Conservation (phyloP, 73 alveolate genomes). For the Tetrahymena elliotti region DNA sequence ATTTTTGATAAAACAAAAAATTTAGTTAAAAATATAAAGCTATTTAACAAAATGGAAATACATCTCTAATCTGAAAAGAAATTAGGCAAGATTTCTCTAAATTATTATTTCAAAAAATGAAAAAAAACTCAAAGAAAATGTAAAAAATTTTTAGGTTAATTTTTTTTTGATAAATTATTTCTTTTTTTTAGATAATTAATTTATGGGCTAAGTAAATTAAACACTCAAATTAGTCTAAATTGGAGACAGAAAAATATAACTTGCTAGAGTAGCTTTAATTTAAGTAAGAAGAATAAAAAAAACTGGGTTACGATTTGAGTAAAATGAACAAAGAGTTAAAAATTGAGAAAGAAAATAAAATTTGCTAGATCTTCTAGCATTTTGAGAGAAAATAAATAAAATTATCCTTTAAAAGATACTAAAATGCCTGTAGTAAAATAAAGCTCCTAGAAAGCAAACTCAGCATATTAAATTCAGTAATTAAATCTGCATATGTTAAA, state of each 20-base stretch:
- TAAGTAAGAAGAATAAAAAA: not conserved
- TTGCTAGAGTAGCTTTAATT: not conserved
- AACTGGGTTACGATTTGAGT: not conserved
- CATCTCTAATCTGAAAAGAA: not conserved
- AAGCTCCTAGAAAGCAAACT: not conserved
- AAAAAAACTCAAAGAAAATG: not conserved
- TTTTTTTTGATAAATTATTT: not conserved
- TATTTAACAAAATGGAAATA: not conserved
- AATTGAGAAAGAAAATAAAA: not conserved
- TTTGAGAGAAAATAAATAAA: not conserved
- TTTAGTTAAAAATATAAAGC: not conserved
- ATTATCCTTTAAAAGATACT: not conserved
- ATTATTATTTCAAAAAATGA: not conserved
- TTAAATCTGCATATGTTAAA: not conserved
- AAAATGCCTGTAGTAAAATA: not conserved
- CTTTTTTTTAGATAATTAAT: not conserved
- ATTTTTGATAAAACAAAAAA: not conserved
- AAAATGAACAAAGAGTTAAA: not conserved
- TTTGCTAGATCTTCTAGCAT: not conserved
- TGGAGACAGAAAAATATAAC: not conserved
- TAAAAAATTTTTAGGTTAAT: not conserved
- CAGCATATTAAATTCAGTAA: not conserved
- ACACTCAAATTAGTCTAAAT: not conserved
- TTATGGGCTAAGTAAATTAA: not conserved
- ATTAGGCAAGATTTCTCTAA: not conserved